Percentiles rank a stretch among this genome's conserved stretches.
Evolutionary conservation across 2,329 filamentous ascomycete species (phyloP).

Genomic region (Huntiella abstrusa): DNA sequence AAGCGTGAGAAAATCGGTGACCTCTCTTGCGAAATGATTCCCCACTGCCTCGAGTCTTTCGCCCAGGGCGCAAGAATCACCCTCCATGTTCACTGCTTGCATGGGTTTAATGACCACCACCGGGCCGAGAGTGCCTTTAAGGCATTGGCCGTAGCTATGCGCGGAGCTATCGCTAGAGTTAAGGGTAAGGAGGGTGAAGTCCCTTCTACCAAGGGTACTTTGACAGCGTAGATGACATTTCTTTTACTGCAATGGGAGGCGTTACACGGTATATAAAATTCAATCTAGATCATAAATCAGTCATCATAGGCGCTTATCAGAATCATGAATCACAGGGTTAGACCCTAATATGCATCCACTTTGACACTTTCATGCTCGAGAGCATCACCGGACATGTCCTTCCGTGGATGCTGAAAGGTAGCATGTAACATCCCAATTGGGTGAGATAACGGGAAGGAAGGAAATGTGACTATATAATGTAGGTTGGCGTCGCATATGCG

Average conservation of each 20-base stretch:
- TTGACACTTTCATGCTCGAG: no score
- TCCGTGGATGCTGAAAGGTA: conserved; percentile 1
- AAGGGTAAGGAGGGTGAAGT: conserved; percentile 78
- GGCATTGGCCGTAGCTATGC: conserved; percentile 72
- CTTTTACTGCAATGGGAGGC: neutral
- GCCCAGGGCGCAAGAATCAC: conserved; percentile 78
- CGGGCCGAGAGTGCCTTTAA: conserved; percentile 94
- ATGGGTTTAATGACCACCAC: conserved; percentile 90
- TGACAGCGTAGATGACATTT: conserved; percentile 32
- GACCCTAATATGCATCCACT: no score
- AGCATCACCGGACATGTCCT: conserved; percentile 6
- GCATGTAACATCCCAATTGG: conserved; percentile 1
- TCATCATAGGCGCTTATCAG: no score
- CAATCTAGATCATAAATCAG: no score
- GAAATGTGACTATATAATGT: neutral
- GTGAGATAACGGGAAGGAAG: neutral
- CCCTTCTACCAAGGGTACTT: conserved; percentile 86
- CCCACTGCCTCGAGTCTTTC: conserved; percentile 88
- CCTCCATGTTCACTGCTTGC: conserved; percentile 83
- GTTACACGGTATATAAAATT: neutral
- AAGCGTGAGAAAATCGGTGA: conserved; percentile 86
- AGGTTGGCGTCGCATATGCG: neutral
- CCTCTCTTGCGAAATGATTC: conserved; percentile 89
- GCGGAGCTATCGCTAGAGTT: conserved; percentile 55
- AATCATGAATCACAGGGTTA: no score